Base-by-base conservation (phyloP, 2,329 filamentous ascomycete genomes). In the Talaromyces sp. region DNA sequence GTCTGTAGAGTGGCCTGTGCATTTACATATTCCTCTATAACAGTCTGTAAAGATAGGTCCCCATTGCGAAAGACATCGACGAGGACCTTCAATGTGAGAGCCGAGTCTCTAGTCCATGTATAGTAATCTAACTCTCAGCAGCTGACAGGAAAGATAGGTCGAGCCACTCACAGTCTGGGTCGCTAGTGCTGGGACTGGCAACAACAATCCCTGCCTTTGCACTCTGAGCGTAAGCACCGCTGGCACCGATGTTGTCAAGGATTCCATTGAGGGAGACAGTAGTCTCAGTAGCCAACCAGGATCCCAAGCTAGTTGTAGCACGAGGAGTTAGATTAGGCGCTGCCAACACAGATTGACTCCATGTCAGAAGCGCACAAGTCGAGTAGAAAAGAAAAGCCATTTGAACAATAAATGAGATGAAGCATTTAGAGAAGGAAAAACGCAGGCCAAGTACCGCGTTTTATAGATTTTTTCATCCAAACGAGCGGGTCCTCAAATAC, bases 81-180 rank as follows among this genome's bases (percentile, higher is more conserved):
- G 17, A 93, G 75, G 27, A 79, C 78, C 75, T 91, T 91, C 77
- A 89, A 85, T 2, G 86, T 85, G 32, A 93, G 80, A 27, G 87
- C 88, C 17, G 88, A 83, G 72, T 93, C 90, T 69, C 90, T 80
- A 1, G 87, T 91, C 90, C 90, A 93, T 0, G 88, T 91, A 70
- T 86, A 93, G 70, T 84, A 92, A 73, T 93, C 88, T 91, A 55
- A n/a, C 15, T 36, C 10, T 55, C 19, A 55, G n/a, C 8, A 42
- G 2, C 13, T n/a, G 30, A 25, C 60, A 17, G 56, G 22, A 32
- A 30, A 19, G 13, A 25, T 10, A 28, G 15, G 27, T 13, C 27
- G 19, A 72, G 78, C 70, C 67, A 47, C 56, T 39, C 39, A 84
- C 83, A 87, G 66, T 85, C 74, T 1, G 84, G 84, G 66, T 82